A percentile compares a stretch with the other conserved stretches of the same genome.
Conservation (phyloP, 768 basidiomycete genomes). For the Mycena galopus region DNA sequence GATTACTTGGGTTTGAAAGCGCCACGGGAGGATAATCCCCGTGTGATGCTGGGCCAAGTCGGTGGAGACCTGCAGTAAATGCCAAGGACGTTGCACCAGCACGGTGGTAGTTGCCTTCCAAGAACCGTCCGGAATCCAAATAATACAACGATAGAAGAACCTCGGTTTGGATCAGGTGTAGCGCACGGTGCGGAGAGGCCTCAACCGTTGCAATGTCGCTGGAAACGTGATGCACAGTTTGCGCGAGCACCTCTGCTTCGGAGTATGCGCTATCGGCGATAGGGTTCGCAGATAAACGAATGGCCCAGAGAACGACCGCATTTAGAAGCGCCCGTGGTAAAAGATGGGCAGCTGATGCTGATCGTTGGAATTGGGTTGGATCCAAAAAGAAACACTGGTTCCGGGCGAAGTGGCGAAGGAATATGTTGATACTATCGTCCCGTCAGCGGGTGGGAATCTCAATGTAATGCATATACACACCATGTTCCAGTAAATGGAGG, state of each 20-base stretch:
- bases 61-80: constrained; percentile 20
- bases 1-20: neutral
- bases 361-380: neutral
- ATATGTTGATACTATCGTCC: neutral
- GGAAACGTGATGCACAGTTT: neutral
- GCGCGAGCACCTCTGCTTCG: constrained; percentile 12
- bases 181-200: neutral
- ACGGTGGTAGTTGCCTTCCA: constrained; percentile 17
- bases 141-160: constrained; percentile 31
- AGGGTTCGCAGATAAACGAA: neutral
- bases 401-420: neutral
- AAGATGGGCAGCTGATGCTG: neutral
- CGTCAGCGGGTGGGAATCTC: neutral
- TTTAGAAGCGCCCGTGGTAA: neutral
- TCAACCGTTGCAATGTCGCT: neutral
- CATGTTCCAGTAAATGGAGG: neutral
- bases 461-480: neutral
- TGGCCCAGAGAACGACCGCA: constrained; percentile 31
- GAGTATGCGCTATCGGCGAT: neutral
- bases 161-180: constrained; percentile 20
- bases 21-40: neutral
- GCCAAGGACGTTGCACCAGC: constrained; percentile 29
- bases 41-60: neutral
- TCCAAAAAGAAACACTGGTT: constrained; percentile 21
- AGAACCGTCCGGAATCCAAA: constrained; percentile 5